phyloP scores from a whole-genome alignment of 2,329 filamentous ascomycete genomes.

The Aspergillus glaucus region DNA sequence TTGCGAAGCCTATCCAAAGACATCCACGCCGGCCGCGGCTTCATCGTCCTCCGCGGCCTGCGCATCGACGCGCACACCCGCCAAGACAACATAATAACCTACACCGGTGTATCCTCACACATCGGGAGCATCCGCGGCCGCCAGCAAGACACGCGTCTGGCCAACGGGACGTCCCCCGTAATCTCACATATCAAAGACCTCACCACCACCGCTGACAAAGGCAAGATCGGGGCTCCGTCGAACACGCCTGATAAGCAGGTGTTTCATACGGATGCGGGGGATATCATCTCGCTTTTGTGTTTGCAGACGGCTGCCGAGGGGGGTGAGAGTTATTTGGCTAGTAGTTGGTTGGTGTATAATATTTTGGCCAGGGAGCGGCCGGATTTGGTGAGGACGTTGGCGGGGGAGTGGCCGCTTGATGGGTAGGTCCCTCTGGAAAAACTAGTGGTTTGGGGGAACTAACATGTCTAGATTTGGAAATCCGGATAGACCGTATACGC shows the following conservation, averaged over 20 bases:
- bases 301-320: slow-evolving; percentile 42
- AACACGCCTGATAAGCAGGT: slow-evolving; percentile 30
- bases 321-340: slow-evolving; percentile 48
- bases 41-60: slow-evolving; percentile 41
- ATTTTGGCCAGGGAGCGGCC: slow-evolving; percentile 46
- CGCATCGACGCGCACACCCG: slow-evolving; percentile 29
- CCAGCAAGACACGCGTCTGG: slow-evolving; percentile 32
- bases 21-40: slow-evolving; percentile 38
- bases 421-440: slow-evolving; percentile 25
- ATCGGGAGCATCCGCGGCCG: slow-evolving; percentile 34
- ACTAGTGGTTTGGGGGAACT: background rate
- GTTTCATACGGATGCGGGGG: slow-evolving; percentile 52
- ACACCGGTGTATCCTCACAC: slow-evolving; percentile 39
- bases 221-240: slow-evolving; percentile 13
- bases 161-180: slow-evolving; percentile 34
- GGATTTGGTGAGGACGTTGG: slow-evolving; percentile 47
- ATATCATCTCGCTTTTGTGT: slow-evolving; percentile 47
- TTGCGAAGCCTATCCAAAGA: slow-evolving; percentile 30
- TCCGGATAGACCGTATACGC: slow-evolving; percentile 38
- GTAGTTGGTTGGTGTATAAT: slow-evolving; percentile 49
- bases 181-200: slow-evolving; percentile 60
- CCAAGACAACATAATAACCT: slow-evolving; percentile 34
- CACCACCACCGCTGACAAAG: slow-evolving; percentile 11
- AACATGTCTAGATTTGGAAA: slow-evolving; percentile 45
- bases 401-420: slow-evolving; percentile 44